Base-by-base conservation (phyloP, 345 rosid species). In the Hibiscus syriacus region DNA sequence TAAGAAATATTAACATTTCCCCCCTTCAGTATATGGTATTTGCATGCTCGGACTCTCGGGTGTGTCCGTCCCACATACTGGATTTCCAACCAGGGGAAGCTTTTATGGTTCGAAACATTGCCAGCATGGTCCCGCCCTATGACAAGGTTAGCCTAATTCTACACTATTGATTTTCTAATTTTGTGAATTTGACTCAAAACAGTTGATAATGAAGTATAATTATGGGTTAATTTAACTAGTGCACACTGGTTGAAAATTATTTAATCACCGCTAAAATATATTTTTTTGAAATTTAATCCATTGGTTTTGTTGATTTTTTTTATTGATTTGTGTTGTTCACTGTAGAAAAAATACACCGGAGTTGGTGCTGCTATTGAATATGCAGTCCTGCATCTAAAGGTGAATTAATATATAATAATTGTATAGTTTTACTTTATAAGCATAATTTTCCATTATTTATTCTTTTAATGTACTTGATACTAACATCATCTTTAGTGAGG, bases 71-170 rank as follows among this genome's bases (percentile, higher is more conserved):
- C 10, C 98, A 94, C 26, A 58, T 89, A 76, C 87, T 94, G 61
- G 75, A 91, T 73, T 94, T 94, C 64, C 93, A 94, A 80, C 99
- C 85, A 10, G 99, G 99, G 34, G 99, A 94, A 76, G 99, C 99
- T 13, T 94, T 94, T 63, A 50, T 92, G 82, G 98, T 94, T 66
- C 79, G 99, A 65, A 94, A 94, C 87, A 94, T 94, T 65, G 99
- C 99, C 75, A 94, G 77, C 84, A 91, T 94, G 93, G 88, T 94
- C 67, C 98, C 99, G 48, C 89, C 90, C 26, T 91, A 39, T 70
- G 90, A 85, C 67, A 75, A 81, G 97, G 99, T 88, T 64, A 3
- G 55, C 65, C 53, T 25, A 60, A 60, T 17, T n/a, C 6, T 26
- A 53, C 20, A 1, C 27, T 53, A 63, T 20, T 29, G 4, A 14